Evolutionary conservation across 768 basidiomycete genomes (phyloP).

Genomic region (Porpolomopsis calyptriformis): DNA sequence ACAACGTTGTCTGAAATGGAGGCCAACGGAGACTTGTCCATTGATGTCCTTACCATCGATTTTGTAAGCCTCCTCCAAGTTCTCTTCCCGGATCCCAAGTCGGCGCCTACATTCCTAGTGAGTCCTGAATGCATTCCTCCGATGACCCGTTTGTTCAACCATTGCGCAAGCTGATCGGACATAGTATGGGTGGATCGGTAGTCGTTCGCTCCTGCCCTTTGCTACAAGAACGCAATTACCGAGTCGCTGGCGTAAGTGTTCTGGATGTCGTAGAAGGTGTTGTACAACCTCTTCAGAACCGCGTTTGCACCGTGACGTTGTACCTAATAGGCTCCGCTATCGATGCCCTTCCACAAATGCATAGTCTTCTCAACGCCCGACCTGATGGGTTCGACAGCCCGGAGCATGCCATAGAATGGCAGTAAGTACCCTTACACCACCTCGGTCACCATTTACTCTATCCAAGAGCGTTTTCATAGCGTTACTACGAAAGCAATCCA

Average conservation of each 20-base stretch:
- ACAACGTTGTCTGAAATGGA: conserved; percentile 41
- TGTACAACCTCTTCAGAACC: too few relatives aligned
- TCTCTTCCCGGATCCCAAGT: conserved; percentile 53
- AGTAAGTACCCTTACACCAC: conserved; percentile 44
- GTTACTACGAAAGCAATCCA: conserved; percentile 73
- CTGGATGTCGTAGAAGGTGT: conserved; percentile 85
- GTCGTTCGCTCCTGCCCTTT: conserved; percentile 58
- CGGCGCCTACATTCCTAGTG: conserved; percentile 69
- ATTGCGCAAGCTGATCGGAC: conserved; percentile 63
- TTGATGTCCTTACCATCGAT: conserved; percentile 64
- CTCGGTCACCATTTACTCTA: background rate
- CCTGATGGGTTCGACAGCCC: conserved; percentile 77
- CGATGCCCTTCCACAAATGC: conserved; percentile 91
- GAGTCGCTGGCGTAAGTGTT: conserved; percentile 67
- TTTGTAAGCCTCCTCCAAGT: conserved; percentile 57
- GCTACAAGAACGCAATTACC: conserved; percentile 59
- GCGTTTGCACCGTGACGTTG: too few relatives aligned
- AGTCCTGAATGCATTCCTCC: conserved; percentile 13
- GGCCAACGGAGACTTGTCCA: conserved; percentile 49
- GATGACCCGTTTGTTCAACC: background rate
- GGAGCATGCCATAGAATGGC: conserved; percentile 90
- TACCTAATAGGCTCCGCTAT: conserved; percentile 93
- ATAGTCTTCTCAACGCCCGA: conserved; percentile 70
- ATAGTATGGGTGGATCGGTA: conserved; percentile 95
- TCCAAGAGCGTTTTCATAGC: conserved; percentile 28